Conservation (phyloP, 2,329 filamentous ascomycete species). For the Rhynchosporium graminicola region DNA sequence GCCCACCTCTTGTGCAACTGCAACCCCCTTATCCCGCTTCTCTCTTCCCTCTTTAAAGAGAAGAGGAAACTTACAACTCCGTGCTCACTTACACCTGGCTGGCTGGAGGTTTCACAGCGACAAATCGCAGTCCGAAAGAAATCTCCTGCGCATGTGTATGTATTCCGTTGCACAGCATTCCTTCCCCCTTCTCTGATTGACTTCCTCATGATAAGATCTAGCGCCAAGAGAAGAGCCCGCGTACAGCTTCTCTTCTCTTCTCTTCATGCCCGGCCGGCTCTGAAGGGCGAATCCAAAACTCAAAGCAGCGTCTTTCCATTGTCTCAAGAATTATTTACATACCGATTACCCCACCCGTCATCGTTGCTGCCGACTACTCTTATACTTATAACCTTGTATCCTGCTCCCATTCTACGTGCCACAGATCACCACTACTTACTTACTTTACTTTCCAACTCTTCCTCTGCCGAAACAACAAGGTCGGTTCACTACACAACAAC, state of each 20-base stretch:
- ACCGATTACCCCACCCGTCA: not conserved
- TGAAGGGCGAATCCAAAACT: too few species aligned
- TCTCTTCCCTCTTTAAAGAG: too few species aligned
- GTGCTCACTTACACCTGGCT: constrained; percentile 5
- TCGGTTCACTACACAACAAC: not conserved
- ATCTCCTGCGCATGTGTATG: constrained; percentile 15
- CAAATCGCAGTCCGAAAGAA: constrained; percentile 13
- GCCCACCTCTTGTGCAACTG: not conserved
- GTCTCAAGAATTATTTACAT: not conserved
- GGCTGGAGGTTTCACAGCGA: constrained; percentile 1
- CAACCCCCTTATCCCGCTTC: not conserved
- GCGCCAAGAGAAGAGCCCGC: not conserved
- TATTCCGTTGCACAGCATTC: constrained; percentile 8
- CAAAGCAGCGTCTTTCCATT: not conserved
- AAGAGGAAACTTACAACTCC: not conserved
- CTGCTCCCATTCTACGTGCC: not conserved
- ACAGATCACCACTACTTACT: not conserved
- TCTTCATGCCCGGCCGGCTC: not conserved
- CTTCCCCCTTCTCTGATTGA: not conserved
- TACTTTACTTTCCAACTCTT: not conserved
- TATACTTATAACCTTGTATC: not conserved
- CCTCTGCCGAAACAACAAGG: not conserved
- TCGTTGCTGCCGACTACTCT: not conserved
- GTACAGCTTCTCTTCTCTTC: constrained; percentile 2
- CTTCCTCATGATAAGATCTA: not conserved